Evolutionary conservation across 345 rosid species (phyloP), one percentile per base, ranked within the genome.

Genomic region (Pugionium dolabratum): DNA sequence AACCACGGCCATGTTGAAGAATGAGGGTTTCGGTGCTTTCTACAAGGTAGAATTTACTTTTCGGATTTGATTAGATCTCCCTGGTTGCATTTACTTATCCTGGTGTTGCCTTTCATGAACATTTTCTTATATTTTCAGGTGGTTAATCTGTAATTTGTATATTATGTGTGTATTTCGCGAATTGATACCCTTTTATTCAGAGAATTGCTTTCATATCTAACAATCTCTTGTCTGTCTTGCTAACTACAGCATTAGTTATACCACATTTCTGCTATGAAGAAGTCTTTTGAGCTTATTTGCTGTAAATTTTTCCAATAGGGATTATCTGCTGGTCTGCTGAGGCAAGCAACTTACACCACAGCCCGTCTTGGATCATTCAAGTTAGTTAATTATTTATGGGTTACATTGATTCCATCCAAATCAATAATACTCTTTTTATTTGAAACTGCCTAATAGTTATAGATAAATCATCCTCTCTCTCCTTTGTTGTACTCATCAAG

Each of bases 321-420:
- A 10, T 78, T 94, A 10, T 82, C 93, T 32, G 99, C 99, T 62
- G 99, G 99, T 69, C 74, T 94, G 43, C 81, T 94, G 37, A 88
- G 99, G 79, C 99, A 94, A 82, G 99, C 97, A 63, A 94, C 99
- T 37, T 94, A 86, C 73, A 88, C 99, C 50, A 94, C 99, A 29
- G 99, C 99, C 8, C 87, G 99, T 33, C 96, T 94, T 66, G 99
- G 99, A 69, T 79, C 99, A 57, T 94, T 94, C 82, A 88, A 69
- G 99, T 94, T 73, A 84, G 86, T 29, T 33, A 18, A 50, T 42
- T 34, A 47, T 40, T 76, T 27, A 31, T 66, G 62, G 27, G 25
- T 70, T 65, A 11, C 18, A 18, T 18, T 18, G 18, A 18, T 18
- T 18, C 18, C 18, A 18, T 18, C 18, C 18, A 18, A 18, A 18